Conservation (phyloP, 140 eudicot genomes). For the Ambrosia hybrid region DNA sequence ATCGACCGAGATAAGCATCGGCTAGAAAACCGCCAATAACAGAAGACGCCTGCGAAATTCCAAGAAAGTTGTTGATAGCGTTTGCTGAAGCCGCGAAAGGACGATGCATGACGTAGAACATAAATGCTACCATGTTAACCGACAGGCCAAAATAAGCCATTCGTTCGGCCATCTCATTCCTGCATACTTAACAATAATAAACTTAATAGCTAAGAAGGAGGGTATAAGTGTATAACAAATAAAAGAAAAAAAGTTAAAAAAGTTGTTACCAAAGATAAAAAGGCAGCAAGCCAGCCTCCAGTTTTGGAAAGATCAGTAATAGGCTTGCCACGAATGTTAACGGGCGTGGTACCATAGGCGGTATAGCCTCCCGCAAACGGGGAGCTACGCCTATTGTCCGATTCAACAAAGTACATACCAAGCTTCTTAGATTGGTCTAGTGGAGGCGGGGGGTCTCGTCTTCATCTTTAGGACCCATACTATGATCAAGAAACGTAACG, state of each 20-base stretch:
- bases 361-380: slow-evolving; percentile 77
- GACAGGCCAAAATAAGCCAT: slow-evolving; percentile 95
- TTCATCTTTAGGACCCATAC: too few species aligned
- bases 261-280: slow-evolving; percentile 73
- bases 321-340: slow-evolving; percentile 76
- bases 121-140: slow-evolving; percentile 93
- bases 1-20: slow-evolving; percentile 94
- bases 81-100: slow-evolving; percentile 89
- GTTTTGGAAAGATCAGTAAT: slow-evolving; percentile 69
- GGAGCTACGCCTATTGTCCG: slow-evolving; percentile 64
- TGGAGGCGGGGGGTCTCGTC: too few species aligned
- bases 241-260: not conserved
- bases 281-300: slow-evolving; percentile 92
- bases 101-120: slow-evolving; percentile 92
- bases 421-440: slow-evolving; percentile 27
- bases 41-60: slow-evolving; percentile 90
- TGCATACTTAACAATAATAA: not conserved
- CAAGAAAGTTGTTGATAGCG: slow-evolving; percentile 81
- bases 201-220: too few species aligned
- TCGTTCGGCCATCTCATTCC: slow-evolving; percentile 98
- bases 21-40: slow-evolving; percentile 87
- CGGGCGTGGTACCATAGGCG: slow-evolving; percentile 72
- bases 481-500: too few species aligned
- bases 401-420: slow-evolving; percentile 61
- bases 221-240: not conserved